Evolutionary conservation across 306 rosid genomes (phyloP).

Genomic region (Lathyrus tuberosus): DNA sequence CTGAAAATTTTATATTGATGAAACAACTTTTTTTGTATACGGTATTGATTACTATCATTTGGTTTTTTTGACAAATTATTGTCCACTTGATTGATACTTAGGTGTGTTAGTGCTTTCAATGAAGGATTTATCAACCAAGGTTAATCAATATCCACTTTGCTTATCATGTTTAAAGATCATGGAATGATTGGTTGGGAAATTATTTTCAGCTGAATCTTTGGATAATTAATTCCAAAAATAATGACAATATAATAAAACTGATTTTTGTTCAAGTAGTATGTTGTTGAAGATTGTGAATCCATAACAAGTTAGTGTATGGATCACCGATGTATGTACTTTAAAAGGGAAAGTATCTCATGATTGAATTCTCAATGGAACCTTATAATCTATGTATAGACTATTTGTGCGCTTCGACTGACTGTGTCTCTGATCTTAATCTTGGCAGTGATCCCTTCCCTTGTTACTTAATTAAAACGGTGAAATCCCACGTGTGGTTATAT

Average conservation of each 20-base stretch:
- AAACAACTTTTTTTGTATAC: not conserved
- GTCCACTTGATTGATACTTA: constrained; percentile 20
- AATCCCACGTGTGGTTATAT: not conserved
- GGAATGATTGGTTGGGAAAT: constrained; percentile 30
- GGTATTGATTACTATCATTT: constrained; percentile 16
- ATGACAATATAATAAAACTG: constrained; percentile 7
- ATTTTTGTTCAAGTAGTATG: constrained; percentile 12
- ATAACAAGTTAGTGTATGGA: constrained; percentile 7
- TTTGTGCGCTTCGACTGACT: not conserved
- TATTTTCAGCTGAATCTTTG: constrained; percentile 3
- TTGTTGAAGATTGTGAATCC: constrained; percentile 23
- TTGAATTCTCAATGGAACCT: not conserved
- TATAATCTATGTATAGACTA: constrained; percentile 4
- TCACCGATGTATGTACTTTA: not conserved
- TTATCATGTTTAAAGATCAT: constrained; percentile 1
- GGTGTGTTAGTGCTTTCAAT: constrained; percentile 7
- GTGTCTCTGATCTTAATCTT: constrained; percentile 2
- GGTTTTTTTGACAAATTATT: constrained; percentile 12
- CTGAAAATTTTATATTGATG: constrained; percentile 22
- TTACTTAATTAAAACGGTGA: not conserved
- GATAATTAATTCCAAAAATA: constrained; percentile 2
- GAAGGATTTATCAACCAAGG: constrained; percentile 16
- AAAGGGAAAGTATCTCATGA: constrained; percentile 17
- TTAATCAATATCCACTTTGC: constrained; percentile 1
- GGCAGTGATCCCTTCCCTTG: not conserved